Base-by-base conservation (phyloP, 306 rosid genomes). In the Cucurbita moschata region DNA sequence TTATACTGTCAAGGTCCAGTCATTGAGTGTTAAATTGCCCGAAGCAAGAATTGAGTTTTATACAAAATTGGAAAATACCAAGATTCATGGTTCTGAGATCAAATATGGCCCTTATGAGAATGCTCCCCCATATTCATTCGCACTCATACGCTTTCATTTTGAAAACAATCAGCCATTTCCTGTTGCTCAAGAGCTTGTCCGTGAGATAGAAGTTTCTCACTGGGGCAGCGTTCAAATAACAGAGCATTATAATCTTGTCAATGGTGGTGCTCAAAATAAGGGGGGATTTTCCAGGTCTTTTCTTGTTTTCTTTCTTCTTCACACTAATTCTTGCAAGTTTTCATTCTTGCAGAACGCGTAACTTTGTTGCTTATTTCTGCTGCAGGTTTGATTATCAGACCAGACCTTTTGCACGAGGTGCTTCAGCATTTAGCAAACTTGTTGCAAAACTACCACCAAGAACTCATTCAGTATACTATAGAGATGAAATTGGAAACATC, bases 191-290 rank as follows among this genome's bases (percentile, higher is more conserved):
- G 92, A 91, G 84, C 81, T 95, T 74, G 86, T 82, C 66, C 87
- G 96, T 50, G 99, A 95, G 87, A 80, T 95, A 16, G 97, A 95
- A 83, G 80, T 95, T 82, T 95, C 99, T 60, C 99, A 91, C 74
- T 95, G 99, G 99, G 99, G 99, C 52, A 91, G 86, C 75, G 81
- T 95, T 67, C 99, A 95, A 86, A 84, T 95, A 71, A 91, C 96
- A 16, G 97, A 95, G 90, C 89, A 89, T 76, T 95, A 95, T 85
- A 86, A 66, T 67, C 88, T 95, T 73, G 71, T 88, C 70, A 95
- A 91, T 76, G 97, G 86, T 30, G 99, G 97, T 73, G 97, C 97
- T 68, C 82, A 85, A 76, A 89, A 87, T 88, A 89, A 82, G 79
- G 99, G 99, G 68, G 99, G 91, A 82, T 95, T 95, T 83, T 95